A percentile compares a stretch with the other conserved stretches of the same genome.
Conservation (phyloP, 371 early-diverging fungal species). For the Apophysomyces sp. region DNA sequence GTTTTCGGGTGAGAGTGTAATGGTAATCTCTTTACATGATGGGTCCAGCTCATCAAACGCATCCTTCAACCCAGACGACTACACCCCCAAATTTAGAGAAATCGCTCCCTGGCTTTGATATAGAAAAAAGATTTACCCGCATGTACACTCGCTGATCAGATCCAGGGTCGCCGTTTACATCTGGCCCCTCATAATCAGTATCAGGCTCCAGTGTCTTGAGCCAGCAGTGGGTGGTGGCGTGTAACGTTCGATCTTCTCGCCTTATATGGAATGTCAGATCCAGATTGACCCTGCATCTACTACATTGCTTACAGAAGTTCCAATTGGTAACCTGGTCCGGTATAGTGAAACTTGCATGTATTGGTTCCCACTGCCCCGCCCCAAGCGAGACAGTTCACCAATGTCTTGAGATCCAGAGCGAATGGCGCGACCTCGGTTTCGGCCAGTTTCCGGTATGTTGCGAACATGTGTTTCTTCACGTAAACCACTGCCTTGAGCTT, state of each 20-base stretch:
- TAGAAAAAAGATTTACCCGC: constrained; percentile 13
- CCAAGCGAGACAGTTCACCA: constrained; percentile 29
- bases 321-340: constrained; percentile 21
- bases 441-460: constrained; percentile 12
- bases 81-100: background rate
- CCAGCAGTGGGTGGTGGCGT: constrained; percentile 15
- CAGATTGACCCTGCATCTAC: background rate
- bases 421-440: constrained; percentile 20
- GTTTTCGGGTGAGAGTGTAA: constrained; percentile 32
- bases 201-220: constrained; percentile 35
- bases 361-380: constrained; percentile 10
- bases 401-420: constrained; percentile 22
- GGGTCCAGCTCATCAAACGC: constrained; percentile 33
- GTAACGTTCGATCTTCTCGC: constrained; percentile 17
- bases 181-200: constrained; percentile 20
- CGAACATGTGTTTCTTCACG: constrained; percentile 30
- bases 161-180: constrained; percentile 9
- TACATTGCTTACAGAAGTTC: constrained; percentile 20
- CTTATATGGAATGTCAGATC: constrained; percentile 6
- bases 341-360: constrained; percentile 34
- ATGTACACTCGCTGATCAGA: constrained; percentile 22
- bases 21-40: constrained; percentile 22
- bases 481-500: constrained; percentile 36
- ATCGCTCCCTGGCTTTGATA: background rate
- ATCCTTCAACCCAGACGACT: constrained; percentile 33